Evolutionary conservation across 495 filamentous ascomycete genomes (phyloP).

Genomic region (Neurospora sublineolata): DNA sequence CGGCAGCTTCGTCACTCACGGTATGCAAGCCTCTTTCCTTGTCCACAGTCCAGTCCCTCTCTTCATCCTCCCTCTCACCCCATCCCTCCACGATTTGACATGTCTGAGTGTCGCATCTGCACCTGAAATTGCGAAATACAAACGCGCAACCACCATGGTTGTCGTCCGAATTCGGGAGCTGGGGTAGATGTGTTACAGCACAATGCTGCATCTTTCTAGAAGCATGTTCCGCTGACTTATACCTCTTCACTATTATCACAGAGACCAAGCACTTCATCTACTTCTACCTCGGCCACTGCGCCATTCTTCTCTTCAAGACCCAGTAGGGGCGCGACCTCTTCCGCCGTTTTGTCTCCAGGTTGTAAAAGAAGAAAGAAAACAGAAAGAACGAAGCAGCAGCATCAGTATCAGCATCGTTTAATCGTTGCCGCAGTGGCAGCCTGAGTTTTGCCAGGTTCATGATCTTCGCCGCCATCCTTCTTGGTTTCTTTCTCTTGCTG

Average conservation of each 20-base stretch:
- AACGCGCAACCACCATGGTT: background rate
- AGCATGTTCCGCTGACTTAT: background rate
- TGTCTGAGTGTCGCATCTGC: background rate
- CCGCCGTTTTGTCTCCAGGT: constrained; percentile 14
- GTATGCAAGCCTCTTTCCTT: constrained; percentile 34
- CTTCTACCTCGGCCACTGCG: constrained; percentile 98
- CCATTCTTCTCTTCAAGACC: constrained; percentile 98
- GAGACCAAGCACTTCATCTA: constrained; percentile 99
- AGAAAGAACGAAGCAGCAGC: background rate
- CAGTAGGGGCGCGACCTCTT: constrained; percentile 47
- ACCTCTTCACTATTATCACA: constrained; percentile 21
- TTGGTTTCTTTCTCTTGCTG: background rate
- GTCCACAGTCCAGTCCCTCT: background rate
- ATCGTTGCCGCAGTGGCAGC: background rate
- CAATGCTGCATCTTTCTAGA: background rate
- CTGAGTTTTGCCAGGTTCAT: background rate
- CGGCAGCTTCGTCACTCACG: constrained; percentile 97
- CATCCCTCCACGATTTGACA: background rate
- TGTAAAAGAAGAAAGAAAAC: constrained; percentile 5
- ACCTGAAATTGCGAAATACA: background rate
- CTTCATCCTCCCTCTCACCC: background rate
- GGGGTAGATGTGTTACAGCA: background rate
- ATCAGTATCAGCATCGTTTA: background rate
- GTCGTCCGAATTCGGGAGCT: background rate
- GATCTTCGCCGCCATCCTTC: background rate